A percentile compares a stretch with the other conserved stretches of the same genome.
phyloP scores from a whole-genome alignment of 2,329 filamentous ascomycete genomes.

The Colletotrichum musae region DNA sequence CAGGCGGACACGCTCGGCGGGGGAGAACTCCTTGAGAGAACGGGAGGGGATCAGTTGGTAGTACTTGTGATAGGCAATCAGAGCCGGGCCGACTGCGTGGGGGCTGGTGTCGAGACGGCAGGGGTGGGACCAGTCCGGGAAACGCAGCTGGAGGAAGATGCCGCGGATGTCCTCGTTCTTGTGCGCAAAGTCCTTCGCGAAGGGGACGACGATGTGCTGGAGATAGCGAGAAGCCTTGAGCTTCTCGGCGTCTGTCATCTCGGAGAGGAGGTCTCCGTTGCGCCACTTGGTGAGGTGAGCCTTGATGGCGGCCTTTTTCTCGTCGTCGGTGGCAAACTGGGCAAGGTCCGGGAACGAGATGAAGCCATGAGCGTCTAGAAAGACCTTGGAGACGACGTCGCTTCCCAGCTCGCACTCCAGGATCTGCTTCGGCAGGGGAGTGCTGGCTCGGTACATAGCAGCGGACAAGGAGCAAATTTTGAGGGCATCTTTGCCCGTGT shows the following conservation, averaged over 20 bases:
- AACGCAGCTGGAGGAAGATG: background rate
- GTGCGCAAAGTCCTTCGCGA: slow-evolving; percentile 13
- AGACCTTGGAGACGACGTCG: background rate
- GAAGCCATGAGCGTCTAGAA: background rate
- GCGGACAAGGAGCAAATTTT: background rate
- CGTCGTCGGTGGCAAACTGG: background rate
- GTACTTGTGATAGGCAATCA: background rate
- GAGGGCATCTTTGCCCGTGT: background rate
- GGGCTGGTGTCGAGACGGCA: background rate
- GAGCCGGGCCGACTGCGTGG: too few species aligned
- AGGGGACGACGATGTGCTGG: slow-evolving; percentile 1
- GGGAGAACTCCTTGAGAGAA: background rate
- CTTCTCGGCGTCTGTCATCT: background rate
- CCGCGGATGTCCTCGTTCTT: background rate
- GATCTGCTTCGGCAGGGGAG: background rate
- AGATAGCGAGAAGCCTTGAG: background rate
- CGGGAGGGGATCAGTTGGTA: background rate
- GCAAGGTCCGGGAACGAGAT: background rate
- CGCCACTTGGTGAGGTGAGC: slow-evolving; percentile 5
- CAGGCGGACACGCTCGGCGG: slow-evolving; percentile 16
- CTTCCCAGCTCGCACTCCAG: background rate
- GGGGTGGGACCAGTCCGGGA: background rate
- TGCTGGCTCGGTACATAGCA: background rate
- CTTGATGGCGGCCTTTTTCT: background rate
- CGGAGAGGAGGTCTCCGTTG: background rate